Base-by-base conservation (phyloP, 352 stramenopile species). In the Pythium dissimile region DNA sequence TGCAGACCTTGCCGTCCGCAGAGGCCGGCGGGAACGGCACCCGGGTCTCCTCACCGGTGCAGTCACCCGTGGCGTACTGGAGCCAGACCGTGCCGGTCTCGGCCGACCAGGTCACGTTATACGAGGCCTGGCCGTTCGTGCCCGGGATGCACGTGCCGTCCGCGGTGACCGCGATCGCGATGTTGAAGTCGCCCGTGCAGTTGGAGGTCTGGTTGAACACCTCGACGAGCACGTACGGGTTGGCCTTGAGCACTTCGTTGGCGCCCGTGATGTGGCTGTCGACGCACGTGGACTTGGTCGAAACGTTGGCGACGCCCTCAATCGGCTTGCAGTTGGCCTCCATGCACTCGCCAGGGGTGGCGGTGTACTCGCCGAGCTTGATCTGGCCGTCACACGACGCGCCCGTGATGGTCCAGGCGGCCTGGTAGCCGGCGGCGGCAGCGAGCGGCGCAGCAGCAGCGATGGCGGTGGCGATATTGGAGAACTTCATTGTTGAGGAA, bases 211-310 rank as follows among this genome's bases (percentile, higher is more conserved):
- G 12, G 18, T 46, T 48, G 49, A 46, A 57, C 2, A 57, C 49
- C n/a, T 57, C 49, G 1, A 57, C 49, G 0, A 57, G 37, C 35
- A 55, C 48, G 48, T 55, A 55, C 32, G 48, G 31, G 45, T 41
- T 39, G 10, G 32, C 48, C 10, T 35, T 32, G 26, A 55, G 48
- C 48, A 55, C 48, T 20, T 31, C 21, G 27, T 46, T 44, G 11
- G 48, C 48, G 3, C 26, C 48, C 4, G 32, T 26, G 18, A 32
- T 45, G 48, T 55, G 35, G 48, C 8, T 37, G 20, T 55, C 48
- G 20, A 35, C 48, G 16, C 48, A 55, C 18, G 48, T 55, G 32
- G 48, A 46, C 48, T 55, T 55, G 32, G 48, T 55, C 48, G 48
- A 55, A 16, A 46, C 20, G 21, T 30, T 30, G 10, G 48, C 45